A percentile compares a stretch with the other conserved stretches of the same genome.
phyloP scores from a whole-genome alignment of 768 basidiomycete genomes.

The Kwoniella shandongensis region DNA sequence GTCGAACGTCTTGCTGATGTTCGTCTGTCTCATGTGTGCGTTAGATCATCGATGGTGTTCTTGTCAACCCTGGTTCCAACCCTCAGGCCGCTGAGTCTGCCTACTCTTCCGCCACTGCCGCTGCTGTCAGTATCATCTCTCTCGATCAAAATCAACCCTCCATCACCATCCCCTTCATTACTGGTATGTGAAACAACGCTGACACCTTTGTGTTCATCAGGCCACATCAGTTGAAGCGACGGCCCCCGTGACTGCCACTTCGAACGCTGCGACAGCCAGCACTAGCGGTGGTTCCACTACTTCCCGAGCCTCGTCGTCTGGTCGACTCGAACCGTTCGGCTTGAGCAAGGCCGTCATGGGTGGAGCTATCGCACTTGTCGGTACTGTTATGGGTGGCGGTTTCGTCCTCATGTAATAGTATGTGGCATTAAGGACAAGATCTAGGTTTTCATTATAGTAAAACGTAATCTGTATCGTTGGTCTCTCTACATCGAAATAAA shows the following conservation, averaged over 20 bases:
- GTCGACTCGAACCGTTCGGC: constrained; percentile 16
- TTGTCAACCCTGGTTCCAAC: constrained; percentile 52
- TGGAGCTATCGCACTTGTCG: constrained; percentile 30
- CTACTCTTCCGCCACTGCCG: constrained; percentile 31
- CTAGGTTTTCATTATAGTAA: too few relatives aligned
- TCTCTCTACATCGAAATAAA: too few relatives aligned
- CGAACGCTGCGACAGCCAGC: constrained; percentile 20
- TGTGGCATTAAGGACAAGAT: too few relatives aligned
- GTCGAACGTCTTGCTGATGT: too few relatives aligned
- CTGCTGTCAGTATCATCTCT: constrained; percentile 29
- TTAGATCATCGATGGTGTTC: constrained; percentile 52
- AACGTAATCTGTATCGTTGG: too few relatives aligned
- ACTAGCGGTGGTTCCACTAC: constrained; percentile 18
- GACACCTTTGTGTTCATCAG: constrained; percentile 9
- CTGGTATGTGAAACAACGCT: background rate
- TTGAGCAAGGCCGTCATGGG: constrained; percentile 25
- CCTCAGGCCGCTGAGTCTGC: constrained; percentile 50
- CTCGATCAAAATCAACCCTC: background rate
- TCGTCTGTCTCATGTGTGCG: too few relatives aligned
- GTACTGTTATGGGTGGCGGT: constrained; percentile 33
- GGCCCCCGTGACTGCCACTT: constrained; percentile 39
- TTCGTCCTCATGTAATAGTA: constrained; percentile 28
- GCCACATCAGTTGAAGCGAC: constrained; percentile 39
- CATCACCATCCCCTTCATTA: constrained; percentile 28
- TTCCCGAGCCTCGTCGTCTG: constrained; percentile 22